These are phyloP conservation scores for Yamadazyma philogaea DNA, from an alignment of 805 yeast genomes.

Conservation along the genomic window DNA sequence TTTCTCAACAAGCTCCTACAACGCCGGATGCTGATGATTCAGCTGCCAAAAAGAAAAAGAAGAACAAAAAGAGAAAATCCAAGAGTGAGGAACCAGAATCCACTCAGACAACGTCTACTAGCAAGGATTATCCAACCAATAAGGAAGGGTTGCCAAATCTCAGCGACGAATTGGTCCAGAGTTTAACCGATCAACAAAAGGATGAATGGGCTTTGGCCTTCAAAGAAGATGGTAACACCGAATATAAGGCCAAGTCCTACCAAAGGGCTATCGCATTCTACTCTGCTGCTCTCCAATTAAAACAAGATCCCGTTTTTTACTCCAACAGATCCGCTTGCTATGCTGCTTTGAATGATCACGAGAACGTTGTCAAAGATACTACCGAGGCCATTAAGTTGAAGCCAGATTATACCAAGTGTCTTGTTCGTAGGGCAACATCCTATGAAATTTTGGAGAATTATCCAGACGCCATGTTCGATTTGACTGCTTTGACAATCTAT, in stretches of 20 bases:
- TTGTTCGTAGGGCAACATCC: constrained; percentile 90
- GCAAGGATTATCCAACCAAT: constrained; percentile 49
- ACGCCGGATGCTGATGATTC: constrained; percentile 4
- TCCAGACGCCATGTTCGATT: constrained; percentile 85
- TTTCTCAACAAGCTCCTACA: constrained; percentile 22
- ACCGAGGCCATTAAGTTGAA: constrained; percentile 79
- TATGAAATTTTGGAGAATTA: constrained; percentile 76
- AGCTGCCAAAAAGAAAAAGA: constrained; percentile 35
- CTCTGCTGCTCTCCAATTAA: constrained; percentile 70
- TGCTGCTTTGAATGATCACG: constrained; percentile 74
- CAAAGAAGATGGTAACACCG: constrained; percentile 86
- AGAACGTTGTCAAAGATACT: constrained; percentile 84
- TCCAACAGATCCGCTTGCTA: constrained; percentile 97
- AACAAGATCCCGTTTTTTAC: constrained; percentile 82
- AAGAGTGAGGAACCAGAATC: constrained; percentile 27
- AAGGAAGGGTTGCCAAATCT: constrained; percentile 57
- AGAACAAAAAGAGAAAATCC: constrained; percentile 46
- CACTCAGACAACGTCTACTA: constrained; percentile 5
- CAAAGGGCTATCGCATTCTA: constrained; percentile 78
- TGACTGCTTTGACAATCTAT: constrained; percentile 81
- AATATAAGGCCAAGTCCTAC: constrained; percentile 67
- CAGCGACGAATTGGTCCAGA: constrained; percentile 42
- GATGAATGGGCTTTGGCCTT: constrained; percentile 67
- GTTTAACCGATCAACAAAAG: constrained; percentile 50
- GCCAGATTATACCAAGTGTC: constrained; percentile 89